Conservation (phyloP, 805 yeast species). For the Kurtzmaniella cleridarum region DNA sequence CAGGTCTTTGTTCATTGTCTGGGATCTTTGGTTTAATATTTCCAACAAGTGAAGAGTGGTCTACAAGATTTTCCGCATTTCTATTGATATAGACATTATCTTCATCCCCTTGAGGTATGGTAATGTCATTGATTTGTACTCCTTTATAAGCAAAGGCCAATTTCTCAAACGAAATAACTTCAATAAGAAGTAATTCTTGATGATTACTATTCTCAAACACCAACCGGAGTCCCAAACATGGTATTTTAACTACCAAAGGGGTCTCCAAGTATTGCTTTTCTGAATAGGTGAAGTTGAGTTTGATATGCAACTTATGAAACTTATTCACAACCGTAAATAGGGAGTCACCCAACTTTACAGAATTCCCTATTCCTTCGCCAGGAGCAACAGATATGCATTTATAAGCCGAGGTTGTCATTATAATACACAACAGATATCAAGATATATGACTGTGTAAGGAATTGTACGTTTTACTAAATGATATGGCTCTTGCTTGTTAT, state of each 20-base stretch:
- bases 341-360: conserved; percentile 23
- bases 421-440: no score
- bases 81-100: no score
- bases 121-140: conserved; percentile 23
- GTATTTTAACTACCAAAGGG: conserved; percentile 27
- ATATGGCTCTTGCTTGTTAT: no score
- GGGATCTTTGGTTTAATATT: no score
- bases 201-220: conserved; percentile 20
- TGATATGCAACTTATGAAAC: conserved; percentile 20
- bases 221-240: conserved; percentile 20
- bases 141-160: conserved; percentile 27
- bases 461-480: no score
- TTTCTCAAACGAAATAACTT: conserved; percentile 17
- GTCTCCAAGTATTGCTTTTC: conserved; percentile 21
- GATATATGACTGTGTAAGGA: neutral
- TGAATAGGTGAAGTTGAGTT: conserved; percentile 26
- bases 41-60: no score
- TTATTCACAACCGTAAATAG: conserved; percentile 22
- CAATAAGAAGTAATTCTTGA: conserved; percentile 26
- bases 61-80: no score
- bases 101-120: conserved; percentile 2
- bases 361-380: conserved; percentile 31
- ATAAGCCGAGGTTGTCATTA: no score
- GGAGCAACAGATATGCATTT: conserved; percentile 15
- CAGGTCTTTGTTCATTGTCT: neutral